phyloP scores from a whole-genome alignment of 768 basidiomycete genomes.

The Phaeotremella fagi region DNA sequence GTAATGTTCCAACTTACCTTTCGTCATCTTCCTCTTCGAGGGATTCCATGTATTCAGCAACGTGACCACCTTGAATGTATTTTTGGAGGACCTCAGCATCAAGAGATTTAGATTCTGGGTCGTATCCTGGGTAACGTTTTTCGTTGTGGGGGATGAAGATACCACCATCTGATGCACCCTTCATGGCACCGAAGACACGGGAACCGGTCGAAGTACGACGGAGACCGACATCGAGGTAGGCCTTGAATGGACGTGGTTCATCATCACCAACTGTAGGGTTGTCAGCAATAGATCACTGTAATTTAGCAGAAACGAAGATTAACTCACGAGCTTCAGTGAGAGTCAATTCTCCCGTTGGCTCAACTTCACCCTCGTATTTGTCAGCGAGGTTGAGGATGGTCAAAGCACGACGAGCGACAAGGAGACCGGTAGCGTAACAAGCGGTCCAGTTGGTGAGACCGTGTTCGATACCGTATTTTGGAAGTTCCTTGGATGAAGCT shows the following conservation, averaged over 20 bases:
- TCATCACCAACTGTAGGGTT: constrained; percentile 66
- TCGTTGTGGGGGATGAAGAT: constrained; percentile 97
- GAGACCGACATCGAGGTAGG: constrained; percentile 96
- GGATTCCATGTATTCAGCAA: constrained; percentile 99
- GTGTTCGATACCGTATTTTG: constrained; percentile 92
- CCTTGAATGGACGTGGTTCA: constrained; percentile 97
- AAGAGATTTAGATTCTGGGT: constrained; percentile 83
- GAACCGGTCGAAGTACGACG: constrained; percentile 96
- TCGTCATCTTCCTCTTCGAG: constrained; percentile 99
- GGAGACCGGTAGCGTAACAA: constrained; percentile 94
- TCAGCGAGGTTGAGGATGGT: constrained; percentile 93
- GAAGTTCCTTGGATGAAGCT: constrained; percentile 85
- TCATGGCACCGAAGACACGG: constrained; percentile 96
- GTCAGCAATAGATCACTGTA: no score
- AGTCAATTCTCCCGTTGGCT: constrained; percentile 80
- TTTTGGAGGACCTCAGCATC: constrained; percentile 93
- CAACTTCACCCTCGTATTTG: constrained; percentile 90
- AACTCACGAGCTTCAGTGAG: constrained; percentile 64
- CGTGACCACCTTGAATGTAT: constrained; percentile 96
- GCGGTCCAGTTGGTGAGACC: constrained; percentile 99
- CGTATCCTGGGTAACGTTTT: constrained; percentile 97
- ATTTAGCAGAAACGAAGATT: not conserved
- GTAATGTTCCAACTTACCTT: constrained; percentile 50
- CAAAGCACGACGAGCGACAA: constrained; percentile 88
- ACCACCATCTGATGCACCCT: constrained; percentile 96